Evolutionary conservation across 805 yeast genomes (phyloP).

Genomic region (Wickerhamiella galacta): DNA sequence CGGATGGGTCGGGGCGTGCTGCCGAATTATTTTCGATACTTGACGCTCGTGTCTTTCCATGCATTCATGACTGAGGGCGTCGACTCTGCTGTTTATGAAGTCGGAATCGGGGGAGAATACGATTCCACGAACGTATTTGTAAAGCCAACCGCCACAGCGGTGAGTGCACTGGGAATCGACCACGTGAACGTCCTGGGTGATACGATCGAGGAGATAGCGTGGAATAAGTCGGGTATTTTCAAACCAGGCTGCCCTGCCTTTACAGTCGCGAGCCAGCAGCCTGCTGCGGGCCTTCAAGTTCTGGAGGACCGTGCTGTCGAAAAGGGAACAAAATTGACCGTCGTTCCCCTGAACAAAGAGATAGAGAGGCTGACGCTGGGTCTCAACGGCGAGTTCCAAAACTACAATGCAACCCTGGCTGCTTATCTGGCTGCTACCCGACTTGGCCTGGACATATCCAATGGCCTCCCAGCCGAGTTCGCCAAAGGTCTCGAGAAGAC

Average conservation of each 20-base stretch:
- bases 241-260: conserved; percentile 52
- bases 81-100: conserved; percentile 91
- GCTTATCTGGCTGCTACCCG: conserved; percentile 49
- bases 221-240: conserved; percentile 93
- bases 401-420: conserved; percentile 75
- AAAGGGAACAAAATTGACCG: conserved; percentile 31
- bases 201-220: conserved; percentile 77
- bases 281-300: conserved; percentile 30
- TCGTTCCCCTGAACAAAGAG: conserved; percentile 33
- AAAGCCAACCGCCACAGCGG: conserved; percentile 70
- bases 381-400: conserved; percentile 60
- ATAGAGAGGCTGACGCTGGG: conserved; percentile 21
- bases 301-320: conserved; percentile 56
- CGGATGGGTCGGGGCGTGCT: conserved; percentile 55
- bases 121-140: conserved; percentile 88
- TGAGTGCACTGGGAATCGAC: conserved; percentile 77
- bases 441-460: conserved; percentile 6
- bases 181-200: conserved; percentile 76
- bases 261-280: conserved; percentile 40
- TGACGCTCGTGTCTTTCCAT: conserved; percentile 82
- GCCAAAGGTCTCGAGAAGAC: conserved; percentile 11
- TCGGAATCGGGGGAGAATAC: conserved; percentile 95
- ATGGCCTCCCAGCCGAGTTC: conserved; percentile 15
- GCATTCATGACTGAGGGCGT: conserved; percentile 76
- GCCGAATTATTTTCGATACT: conserved; percentile 85